phyloP scores from a whole-genome alignment of 2,329 filamentous ascomycete species.

The Akanthomyces lecanii region DNA sequence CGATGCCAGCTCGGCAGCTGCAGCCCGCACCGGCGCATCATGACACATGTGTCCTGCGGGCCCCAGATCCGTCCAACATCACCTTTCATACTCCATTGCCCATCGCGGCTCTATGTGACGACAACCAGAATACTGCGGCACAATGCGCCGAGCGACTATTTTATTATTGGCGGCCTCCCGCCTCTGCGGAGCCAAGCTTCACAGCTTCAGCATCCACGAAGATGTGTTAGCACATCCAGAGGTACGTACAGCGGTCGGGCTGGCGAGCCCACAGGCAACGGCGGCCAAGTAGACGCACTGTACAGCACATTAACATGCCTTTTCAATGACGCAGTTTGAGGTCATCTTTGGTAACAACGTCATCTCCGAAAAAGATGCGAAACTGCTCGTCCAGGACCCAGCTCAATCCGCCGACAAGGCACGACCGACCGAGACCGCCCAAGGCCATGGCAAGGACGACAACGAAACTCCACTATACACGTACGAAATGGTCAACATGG shows the following conservation, averaged over 20 bases:
- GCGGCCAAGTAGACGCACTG: neutral
- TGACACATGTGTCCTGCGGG: slow-evolving; percentile 10
- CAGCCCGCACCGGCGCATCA: neutral
- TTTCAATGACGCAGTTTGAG: slow-evolving; percentile 59
- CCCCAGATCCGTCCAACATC: neutral
- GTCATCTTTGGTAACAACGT: slow-evolving; percentile 70
- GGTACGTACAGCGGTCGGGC: slow-evolving; percentile 44
- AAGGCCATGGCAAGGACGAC: slow-evolving; percentile 27
- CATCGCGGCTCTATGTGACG: slow-evolving; percentile 16
- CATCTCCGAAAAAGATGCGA: slow-evolving; percentile 66
- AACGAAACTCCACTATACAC: slow-evolving; percentile 31
- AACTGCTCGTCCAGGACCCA: slow-evolving; percentile 46
- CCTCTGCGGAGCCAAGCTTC: slow-evolving; percentile 46
- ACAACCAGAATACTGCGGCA: slow-evolving; percentile 24
- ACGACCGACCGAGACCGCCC: slow-evolving; percentile 33
- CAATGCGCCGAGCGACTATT: slow-evolving; percentile 49
- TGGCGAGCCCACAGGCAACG: neutral
- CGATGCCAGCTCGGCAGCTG: neutral
- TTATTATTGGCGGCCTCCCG: slow-evolving; percentile 41
- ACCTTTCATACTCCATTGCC: slow-evolving; percentile 5
- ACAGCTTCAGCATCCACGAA: slow-evolving; percentile 78
- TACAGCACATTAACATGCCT: neutral
- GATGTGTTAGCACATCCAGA: slow-evolving; percentile 84
- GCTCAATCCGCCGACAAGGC: slow-evolving; percentile 39
- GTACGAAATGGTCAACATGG: slow-evolving; percentile 73